These are phyloP conservation scores for Aspergillus ibericus DNA, from an alignment of 2,329 filamentous ascomycete species.

Conservation along the genomic window DNA sequence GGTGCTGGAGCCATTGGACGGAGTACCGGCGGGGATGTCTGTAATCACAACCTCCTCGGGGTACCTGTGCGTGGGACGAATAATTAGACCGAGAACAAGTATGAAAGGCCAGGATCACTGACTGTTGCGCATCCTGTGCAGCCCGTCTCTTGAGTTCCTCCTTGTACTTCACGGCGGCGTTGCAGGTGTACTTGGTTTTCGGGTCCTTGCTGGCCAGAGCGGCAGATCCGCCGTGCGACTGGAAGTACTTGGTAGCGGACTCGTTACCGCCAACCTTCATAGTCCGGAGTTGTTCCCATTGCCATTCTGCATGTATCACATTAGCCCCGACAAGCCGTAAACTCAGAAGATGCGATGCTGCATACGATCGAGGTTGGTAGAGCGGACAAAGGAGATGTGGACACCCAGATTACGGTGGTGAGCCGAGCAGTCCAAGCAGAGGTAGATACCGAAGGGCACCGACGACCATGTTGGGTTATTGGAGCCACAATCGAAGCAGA, in stretches of 20 bases:
- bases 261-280: constrained; percentile 99
- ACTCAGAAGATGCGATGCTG: constrained; percentile 23
- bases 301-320: constrained; percentile 68
- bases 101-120: constrained; percentile 37
- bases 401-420: constrained; percentile 97
- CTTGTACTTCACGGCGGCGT: constrained; percentile 95
- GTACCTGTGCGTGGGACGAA: constrained; percentile 55
- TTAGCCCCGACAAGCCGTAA: constrained; percentile 20
- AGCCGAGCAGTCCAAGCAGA: constrained; percentile 95
- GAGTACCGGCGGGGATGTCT: constrained; percentile 63
- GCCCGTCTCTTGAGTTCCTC: constrained; percentile 88
- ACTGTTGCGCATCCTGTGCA: constrained; percentile 81
- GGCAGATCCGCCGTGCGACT: constrained; percentile 90
- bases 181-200: constrained; percentile 95
- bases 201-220: constrained; percentile 94
- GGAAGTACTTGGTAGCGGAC: constrained; percentile 97
- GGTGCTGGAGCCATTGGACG: constrained; percentile 67
- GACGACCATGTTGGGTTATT: constrained; percentile 99
- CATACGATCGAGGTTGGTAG: constrained; percentile 97
- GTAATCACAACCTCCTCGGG: constrained; percentile 83
- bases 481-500: constrained; percentile 97
- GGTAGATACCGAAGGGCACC: constrained; percentile 93
- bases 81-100: constrained; percentile 7
- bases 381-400: constrained; percentile 98
- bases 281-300: constrained; percentile 95